A percentile compares a stretch with the other conserved stretches of the same genome.
These are phyloP conservation scores for Metschnikowia corniflorae DNA, from an alignment of 805 yeast genomes.

Conservation along the genomic window DNA sequence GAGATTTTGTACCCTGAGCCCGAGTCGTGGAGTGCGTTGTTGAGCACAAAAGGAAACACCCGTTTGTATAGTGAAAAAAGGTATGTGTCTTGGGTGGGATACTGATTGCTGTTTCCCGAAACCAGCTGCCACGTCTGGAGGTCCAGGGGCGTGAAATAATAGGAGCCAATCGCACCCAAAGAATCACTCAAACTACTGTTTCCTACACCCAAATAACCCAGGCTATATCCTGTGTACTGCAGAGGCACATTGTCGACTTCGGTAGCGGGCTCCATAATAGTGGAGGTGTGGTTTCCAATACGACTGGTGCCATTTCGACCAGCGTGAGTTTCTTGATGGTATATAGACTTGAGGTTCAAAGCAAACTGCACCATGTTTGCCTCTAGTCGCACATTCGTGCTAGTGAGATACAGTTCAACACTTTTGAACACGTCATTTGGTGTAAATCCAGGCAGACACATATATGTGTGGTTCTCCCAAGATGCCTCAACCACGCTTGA, in stretches of 20 bases:
- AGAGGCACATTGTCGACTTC: constrained; percentile 1
- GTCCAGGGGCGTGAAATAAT: constrained; percentile 28
- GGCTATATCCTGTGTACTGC: constrained; percentile 2
- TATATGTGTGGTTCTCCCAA: constrained; percentile 28
- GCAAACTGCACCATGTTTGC: constrained; percentile 34
- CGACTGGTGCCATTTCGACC: neutral
- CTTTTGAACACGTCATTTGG: constrained; percentile 21
- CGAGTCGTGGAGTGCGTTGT: constrained; percentile 20
- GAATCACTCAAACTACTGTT: constrained; percentile 29
- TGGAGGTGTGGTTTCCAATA: neutral
- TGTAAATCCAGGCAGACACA: constrained; percentile 30
- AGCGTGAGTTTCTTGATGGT: neutral
- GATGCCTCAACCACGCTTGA: constrained; percentile 11
- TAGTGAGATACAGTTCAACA: constrained; percentile 18
- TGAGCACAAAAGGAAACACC: constrained; percentile 24
- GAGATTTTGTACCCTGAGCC: constrained; percentile 23
- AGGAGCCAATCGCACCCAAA: constrained; percentile 17
- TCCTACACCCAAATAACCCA: constrained; percentile 19
- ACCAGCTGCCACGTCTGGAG: constrained; percentile 8
- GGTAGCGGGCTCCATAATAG: neutral
- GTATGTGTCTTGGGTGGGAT: constrained; percentile 29
- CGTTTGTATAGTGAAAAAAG: constrained; percentile 28
- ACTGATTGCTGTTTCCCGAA: constrained; percentile 3
- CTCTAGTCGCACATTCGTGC: constrained; percentile 31
- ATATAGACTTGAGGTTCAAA: constrained; percentile 32